Base-by-base conservation (phyloP, 23 red algal genomes). In the Gracilaria caudata region DNA sequence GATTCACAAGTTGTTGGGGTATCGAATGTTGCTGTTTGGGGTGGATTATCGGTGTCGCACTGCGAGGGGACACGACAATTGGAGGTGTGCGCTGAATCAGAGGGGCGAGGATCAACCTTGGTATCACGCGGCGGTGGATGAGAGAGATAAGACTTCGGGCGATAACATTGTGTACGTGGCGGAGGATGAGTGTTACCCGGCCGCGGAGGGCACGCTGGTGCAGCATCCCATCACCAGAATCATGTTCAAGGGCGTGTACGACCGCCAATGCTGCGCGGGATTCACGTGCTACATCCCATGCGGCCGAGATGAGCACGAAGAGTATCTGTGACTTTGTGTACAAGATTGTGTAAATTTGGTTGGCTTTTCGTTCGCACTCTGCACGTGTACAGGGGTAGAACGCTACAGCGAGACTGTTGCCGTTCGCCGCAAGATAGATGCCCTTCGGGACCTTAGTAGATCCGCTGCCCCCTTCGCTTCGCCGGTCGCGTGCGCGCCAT, bases 161-260 rank as follows among this genome's bases (percentile, higher is more conserved):
- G 80, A 84, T 72, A 84, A 84, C 44, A 68, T 84, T 49, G 80
- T 84, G 57, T 84, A 68, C 43, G 80, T 84, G 4, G 80, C 57
- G 21, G 57, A 84, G 80, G 80, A 84, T 39, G 61, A 72, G 41
- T 84, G 80, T 54, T 59, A 32, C 21, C 60, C 80, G 24, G 80
- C 61, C 19, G 44, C 80, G n/a, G 44, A 49, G 43, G 63, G 80
- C 39, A 71, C 63, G 3, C 25, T 66, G 14, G 80, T 84, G 19
- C 34, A 84, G 29, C 80, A 84, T 43, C 80, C 80, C 19, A 84
- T 84, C 16, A 68, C 61, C 37, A 46, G 57, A 33, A 84, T 84
- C 63, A 84, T 84, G 80, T 84, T 84, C 45, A 68, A 64, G 28
- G 57, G 57, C 57, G 24, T 68, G 28, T 51, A 84, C 14, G 41